A percentile compares a stretch with the other conserved stretches of the same genome.
These are phyloP conservation scores for Ceratocystiopsis minuta DNA, from an alignment of 2,329 filamentous ascomycete species.

Conservation along the genomic window DNA sequence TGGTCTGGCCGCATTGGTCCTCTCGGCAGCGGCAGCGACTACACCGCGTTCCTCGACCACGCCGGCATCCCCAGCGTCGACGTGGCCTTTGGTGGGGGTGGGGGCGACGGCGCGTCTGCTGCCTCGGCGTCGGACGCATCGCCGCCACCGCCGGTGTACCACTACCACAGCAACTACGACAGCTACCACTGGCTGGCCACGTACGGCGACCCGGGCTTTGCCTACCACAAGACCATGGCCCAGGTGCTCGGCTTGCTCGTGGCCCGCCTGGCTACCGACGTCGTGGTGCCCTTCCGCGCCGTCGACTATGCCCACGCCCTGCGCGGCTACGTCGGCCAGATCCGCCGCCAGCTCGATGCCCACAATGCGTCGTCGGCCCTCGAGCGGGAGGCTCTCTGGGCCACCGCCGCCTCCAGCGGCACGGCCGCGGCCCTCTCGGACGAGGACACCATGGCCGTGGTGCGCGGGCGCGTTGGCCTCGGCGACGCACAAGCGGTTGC, in stretches of 20 bases:
- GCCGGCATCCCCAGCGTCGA: constrained; percentile 49
- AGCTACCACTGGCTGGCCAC: constrained; percentile 76
- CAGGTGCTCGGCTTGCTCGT: constrained; percentile 46
- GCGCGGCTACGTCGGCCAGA: constrained; percentile 29
- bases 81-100: constrained; percentile 33
- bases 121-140: not conserved
- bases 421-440: constrained; percentile 9
- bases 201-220: constrained; percentile 52
- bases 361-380: not conserved
- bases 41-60: constrained; percentile 57
- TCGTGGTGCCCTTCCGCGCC: constrained; percentile 46
- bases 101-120: constrained; percentile 4
- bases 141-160: constrained; percentile 41
- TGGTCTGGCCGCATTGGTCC: constrained; percentile 45
- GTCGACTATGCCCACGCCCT: constrained; percentile 45
- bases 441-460: constrained; percentile 11
- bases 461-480: not conserved
- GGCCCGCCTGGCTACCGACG: constrained; percentile 41
- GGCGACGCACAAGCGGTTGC: no score
- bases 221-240: constrained; percentile 48
- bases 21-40: constrained; percentile 58
- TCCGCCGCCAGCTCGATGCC: constrained; percentile 29
- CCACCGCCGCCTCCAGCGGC: not conserved
- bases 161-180: constrained; percentile 80
- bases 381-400: no score